Evolutionary conservation across 305 asterid species (phyloP).

Genomic region (Rubia peregrina): DNA sequence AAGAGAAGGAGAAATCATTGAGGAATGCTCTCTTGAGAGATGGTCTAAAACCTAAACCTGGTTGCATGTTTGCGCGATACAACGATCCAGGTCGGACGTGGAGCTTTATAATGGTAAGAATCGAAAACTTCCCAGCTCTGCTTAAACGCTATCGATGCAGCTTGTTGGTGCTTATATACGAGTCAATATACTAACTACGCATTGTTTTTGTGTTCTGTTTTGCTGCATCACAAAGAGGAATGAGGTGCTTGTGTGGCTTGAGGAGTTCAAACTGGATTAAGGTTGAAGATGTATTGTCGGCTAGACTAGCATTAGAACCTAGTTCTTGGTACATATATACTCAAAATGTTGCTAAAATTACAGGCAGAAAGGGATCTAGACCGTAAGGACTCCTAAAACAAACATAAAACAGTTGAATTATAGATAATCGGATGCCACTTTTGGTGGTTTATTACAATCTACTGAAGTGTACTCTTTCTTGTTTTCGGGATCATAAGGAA

Average conservation of each 20-base stretch:
- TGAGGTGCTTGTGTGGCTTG: constrained; percentile 27
- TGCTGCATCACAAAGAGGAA: constrained; percentile 17
- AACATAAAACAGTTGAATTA: not conserved
- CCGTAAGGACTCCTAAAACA: not conserved
- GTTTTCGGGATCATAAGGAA: not conserved
- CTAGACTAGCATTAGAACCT: not conserved
- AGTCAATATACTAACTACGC: too few species aligned
- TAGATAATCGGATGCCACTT: not conserved
- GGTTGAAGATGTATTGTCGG: not conserved
- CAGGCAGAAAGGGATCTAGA: not conserved
- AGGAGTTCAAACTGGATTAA: constrained; percentile 18
- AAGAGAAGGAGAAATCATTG: constrained; percentile 52
- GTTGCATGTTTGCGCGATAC: constrained; percentile 78
- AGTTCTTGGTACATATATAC: not conserved
- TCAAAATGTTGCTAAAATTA: not conserved
- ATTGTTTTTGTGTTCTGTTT: not conserved
- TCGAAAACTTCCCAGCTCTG: too few species aligned
- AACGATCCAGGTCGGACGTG: constrained; percentile 81
- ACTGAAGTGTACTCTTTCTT: not conserved
- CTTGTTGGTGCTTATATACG: too few species aligned
- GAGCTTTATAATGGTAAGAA: constrained; percentile 57
- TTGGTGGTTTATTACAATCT: not conserved
- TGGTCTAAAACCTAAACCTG: constrained; percentile 49
- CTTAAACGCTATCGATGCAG: not conserved
- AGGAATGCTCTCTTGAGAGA: constrained; percentile 40